Percentiles rank a stretch among this genome's conserved stretches.
Conservation (phyloP, 2,329 filamentous ascomycete genomes). For the Penicillium nordicum region DNA sequence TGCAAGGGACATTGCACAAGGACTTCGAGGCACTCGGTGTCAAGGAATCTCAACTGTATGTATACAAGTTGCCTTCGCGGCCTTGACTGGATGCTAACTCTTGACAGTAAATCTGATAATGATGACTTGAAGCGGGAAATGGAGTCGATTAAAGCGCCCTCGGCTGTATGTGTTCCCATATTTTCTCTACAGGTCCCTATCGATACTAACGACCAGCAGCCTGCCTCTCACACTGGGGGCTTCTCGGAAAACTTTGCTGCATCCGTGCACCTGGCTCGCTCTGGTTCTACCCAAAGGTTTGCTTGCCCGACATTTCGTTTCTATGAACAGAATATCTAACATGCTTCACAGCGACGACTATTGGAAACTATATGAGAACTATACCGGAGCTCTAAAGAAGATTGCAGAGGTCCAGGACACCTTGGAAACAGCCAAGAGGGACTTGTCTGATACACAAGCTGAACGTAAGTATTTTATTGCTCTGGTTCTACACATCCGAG, state of each 20-base stretch:
- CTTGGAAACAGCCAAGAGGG: constrained; percentile 34
- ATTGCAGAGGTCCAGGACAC: constrained; percentile 39
- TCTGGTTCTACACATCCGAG: neutral
- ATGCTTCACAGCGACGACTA: constrained; percentile 35
- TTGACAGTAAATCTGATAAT: constrained; percentile 39
- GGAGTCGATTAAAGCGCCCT: constrained; percentile 31
- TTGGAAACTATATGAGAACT: constrained; percentile 42
- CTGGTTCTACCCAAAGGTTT: constrained; percentile 39
- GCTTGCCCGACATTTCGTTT: neutral
- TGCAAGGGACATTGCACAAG: constrained; percentile 41
- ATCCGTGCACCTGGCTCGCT: constrained; percentile 32
- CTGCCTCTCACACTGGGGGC: constrained; percentile 27
- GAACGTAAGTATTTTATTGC: constrained; percentile 30
- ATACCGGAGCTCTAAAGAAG: constrained; percentile 35
- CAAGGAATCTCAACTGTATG: constrained; percentile 40
- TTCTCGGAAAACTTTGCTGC: constrained; percentile 35
- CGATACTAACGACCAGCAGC: constrained; percentile 21
- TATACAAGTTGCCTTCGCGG: neutral
- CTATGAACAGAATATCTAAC: constrained; percentile 12
- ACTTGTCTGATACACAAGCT: constrained; percentile 36
- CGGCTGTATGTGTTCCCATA: constrained; percentile 15
- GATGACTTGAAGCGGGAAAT: constrained; percentile 40
- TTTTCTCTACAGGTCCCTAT: neutral
- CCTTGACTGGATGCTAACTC: constrained; percentile 19
- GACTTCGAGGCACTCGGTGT: constrained; percentile 43